phyloP scores from a whole-genome alignment of 768 basidiomycete species.

The Boletus coccyginus region DNA sequence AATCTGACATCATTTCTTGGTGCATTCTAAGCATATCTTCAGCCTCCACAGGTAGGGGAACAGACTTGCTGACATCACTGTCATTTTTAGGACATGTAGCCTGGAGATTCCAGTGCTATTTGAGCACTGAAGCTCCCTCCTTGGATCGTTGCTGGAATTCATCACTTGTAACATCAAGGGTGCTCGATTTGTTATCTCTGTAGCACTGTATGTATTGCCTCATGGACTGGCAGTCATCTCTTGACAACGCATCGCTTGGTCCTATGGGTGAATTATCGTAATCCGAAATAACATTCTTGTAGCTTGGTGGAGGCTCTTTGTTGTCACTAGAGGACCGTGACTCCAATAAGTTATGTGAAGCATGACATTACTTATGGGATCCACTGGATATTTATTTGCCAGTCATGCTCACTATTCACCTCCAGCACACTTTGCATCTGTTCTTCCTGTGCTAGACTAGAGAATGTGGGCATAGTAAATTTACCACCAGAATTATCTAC shows the following conservation, averaged over 20 bases:
- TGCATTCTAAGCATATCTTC: not conserved
- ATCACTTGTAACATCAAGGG: not conserved
- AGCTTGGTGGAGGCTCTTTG: constrained; percentile 14
- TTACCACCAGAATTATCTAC: not conserved
- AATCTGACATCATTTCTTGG: not conserved
- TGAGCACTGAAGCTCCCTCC: not conserved
- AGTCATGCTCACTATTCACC: not conserved
- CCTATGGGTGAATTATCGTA: not conserved
- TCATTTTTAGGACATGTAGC: not conserved
- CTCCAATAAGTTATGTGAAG: not conserved
- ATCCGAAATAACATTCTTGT: constrained; percentile 3
- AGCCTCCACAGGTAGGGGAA: not conserved
- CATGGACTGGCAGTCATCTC: not conserved
- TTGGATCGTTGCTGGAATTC: not conserved
- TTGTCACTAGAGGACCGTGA: not conserved
- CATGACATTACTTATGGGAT: constrained; percentile 2
- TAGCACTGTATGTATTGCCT: not conserved
- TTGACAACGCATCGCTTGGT: not conserved
- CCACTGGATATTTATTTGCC: not conserved
- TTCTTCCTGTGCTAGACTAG: not conserved
- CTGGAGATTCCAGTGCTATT: not conserved
- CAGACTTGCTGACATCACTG: not conserved
- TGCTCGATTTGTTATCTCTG: not conserved
- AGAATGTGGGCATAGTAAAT: not conserved
- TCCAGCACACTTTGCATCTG: not conserved